Base-by-base conservation (phyloP, 2,329 filamentous ascomycete genomes). In the Xylariaceae sp. region DNA sequence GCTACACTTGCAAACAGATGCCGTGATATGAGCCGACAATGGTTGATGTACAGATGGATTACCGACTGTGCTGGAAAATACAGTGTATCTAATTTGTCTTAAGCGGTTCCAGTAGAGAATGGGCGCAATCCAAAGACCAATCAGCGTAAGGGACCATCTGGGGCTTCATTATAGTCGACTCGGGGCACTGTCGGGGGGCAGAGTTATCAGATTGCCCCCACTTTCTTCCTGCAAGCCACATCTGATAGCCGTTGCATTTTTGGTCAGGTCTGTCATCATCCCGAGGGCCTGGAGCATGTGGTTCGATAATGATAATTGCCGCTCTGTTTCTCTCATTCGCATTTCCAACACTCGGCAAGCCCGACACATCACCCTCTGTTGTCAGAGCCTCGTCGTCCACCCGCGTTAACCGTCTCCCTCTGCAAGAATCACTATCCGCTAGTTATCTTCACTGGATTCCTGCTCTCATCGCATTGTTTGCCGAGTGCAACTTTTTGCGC, bases 211-310 rank as follows among this genome's bases (percentile, higher is more conserved):
- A 58, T 58, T 13, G 36, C 29, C 26, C 26, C 63, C 58, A 59
- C 58, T 45, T 44, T 48, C 35, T 41, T 54, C 54, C 37, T 63
- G 63, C 50, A 63, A 53, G 62, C 33, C 50, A 52, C 59, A 66
- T 64, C 63, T 66, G 63, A 65, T 66, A 66, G 62, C 40, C 30
- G 57, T n/a, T n/a, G 54, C 27, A 57, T 62, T 58, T 32, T 45
- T 26, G 18, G 15, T 39, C 35, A 10, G 35, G 18, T 46, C 40
- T 61, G 54, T 58, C 63, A 63, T 60, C 57, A 61, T 61, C 54
- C 21, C 13, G 27, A 30, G 21, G 45, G 46, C 40, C 52, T 51
- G 23, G 44, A 49, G 37, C 27, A 13, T 13, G 27, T 30, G 8
- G 13, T 30, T 8, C 7, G 27, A 32, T 26, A 36, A 41, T 56